Base-by-base conservation (phyloP, 352 stramenopile species). In the Globisporangium abappressorium region DNA sequence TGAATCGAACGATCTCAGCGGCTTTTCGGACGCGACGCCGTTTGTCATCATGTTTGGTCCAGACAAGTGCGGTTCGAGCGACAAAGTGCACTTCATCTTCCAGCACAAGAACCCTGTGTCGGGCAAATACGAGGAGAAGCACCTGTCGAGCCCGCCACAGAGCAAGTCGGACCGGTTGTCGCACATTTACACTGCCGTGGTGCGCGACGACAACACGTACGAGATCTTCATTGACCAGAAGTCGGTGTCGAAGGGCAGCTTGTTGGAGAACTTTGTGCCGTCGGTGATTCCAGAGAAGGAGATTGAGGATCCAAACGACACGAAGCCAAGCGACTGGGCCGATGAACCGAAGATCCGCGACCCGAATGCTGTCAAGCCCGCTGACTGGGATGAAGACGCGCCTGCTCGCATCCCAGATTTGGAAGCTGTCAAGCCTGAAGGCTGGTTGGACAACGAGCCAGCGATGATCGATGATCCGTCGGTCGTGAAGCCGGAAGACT, bases 31-130 rank as follows among this genome's bases (percentile, higher is more conserved):
- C 71, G 68, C 80, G 34, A 94, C 91, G 56, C 94, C 93, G 33
- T 98, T 98, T 68, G 85, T 91, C 63, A 89, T 98, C 76, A 98
- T 98, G 95, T 98, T 98, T 76, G 95, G 95, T 0, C 95, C 95
- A 1, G 95, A 98, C 75, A 97, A 97, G 67, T 98, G 95, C 71
- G 95, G 95, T 47, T 71, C 78, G 14, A 98, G 78, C 70, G 94
- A 98, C 75, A 98, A 98, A 72, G 87, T 97, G 64, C 95, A 98
- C 65, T 92, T 98, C 33, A 98, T 98, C 66, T 93, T 98, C 72
- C 87, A 97, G 72, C 91, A 98, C 81, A 81, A 97, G 75, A 98
- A 98, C 81, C 95, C 94, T 0, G 57, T 97, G 26, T 97, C 91
- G 6, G 72, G 82, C n/a, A 72, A 90, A 75, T 98, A 95, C 70